These are phyloP conservation scores for Sclerotinia subarctica DNA, from an alignment of 2,329 filamentous ascomycete genomes.

Conservation along the genomic window DNA sequence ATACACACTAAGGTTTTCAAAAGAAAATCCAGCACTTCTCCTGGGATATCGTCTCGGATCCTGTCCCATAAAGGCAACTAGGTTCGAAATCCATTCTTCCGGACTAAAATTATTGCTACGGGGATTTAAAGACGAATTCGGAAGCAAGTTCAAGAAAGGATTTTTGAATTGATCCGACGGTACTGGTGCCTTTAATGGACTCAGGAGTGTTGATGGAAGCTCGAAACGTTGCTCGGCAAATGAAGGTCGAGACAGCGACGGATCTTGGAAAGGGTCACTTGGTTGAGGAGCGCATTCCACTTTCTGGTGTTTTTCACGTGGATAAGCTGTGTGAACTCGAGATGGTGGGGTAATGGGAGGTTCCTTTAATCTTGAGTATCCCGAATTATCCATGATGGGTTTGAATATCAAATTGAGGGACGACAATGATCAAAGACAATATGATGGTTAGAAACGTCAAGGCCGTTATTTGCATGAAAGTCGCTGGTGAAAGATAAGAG, in stretches of 20 bases:
- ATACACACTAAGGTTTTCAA: constrained; percentile 65
- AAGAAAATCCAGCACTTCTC: constrained; percentile 61
- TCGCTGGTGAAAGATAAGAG: background rate
- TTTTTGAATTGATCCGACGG: constrained; percentile 16
- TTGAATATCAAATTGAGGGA: background rate
- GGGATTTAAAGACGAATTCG: constrained; percentile 44
- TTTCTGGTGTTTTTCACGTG: constrained; percentile 21
- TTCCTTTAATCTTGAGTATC: constrained; percentile 13
- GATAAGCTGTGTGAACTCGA: constrained; percentile 19
- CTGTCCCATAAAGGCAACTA: constrained; percentile 39
- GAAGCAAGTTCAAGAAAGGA: constrained; percentile 21
- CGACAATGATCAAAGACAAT: background rate
- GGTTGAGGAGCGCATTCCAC: constrained; percentile 14
- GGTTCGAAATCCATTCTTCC: constrained; percentile 47
- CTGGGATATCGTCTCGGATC: constrained; percentile 42
- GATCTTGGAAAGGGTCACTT: background rate
- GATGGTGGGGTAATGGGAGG: constrained; percentile 16
- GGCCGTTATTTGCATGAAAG: no score
- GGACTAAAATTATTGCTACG: constrained; percentile 49
- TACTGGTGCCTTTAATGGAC: background rate
- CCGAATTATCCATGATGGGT: constrained; percentile 16
- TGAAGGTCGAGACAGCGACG: constrained; percentile 1
- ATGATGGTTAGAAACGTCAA: background rate
- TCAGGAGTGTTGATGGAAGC: background rate
- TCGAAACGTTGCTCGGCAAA: constrained; percentile 10